phyloP scores from a whole-genome alignment of 306 rosid species.

The Neltuma alba region DNA sequence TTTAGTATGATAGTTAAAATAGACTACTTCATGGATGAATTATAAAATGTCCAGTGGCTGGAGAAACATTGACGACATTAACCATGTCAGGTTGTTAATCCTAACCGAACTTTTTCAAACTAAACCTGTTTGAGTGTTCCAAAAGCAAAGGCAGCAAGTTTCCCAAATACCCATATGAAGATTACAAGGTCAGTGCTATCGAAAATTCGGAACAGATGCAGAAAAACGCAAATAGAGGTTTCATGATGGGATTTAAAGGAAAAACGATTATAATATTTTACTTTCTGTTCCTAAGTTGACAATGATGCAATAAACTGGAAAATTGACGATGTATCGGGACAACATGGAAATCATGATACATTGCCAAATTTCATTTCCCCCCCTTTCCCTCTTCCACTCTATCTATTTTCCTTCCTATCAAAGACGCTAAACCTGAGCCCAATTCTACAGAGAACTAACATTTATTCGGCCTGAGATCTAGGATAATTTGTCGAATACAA shows the following conservation, averaged over 20 bases:
- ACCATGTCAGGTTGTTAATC: neutral
- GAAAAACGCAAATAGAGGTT: neutral
- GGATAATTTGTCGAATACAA: neutral
- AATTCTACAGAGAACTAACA: neutral
- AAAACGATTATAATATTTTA: neutral
- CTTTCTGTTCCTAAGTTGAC: neutral
- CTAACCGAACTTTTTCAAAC: neutral
- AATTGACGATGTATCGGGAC: neutral
- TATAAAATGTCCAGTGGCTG: too few relatives aligned
- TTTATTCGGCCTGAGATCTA: slow-evolving; percentile 10
- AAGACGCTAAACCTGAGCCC: neutral
- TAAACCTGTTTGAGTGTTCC: neutral
- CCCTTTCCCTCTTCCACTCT: neutral
- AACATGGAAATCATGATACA: neutral
- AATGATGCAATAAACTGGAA: slow-evolving; percentile 22
- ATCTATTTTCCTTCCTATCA: neutral
- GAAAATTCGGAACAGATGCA: neutral
- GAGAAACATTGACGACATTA: neutral
- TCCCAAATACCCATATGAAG: neutral
- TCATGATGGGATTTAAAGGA: neutral
- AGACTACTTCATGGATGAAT: too few relatives aligned
- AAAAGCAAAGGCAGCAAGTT: neutral
- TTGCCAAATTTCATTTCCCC: slow-evolving; percentile 9
- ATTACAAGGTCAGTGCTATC: neutral
- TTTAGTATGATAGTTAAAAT: neutral